Conservation (phyloP, 75 land plant genomes). For the Azolla pinnata region DNA sequence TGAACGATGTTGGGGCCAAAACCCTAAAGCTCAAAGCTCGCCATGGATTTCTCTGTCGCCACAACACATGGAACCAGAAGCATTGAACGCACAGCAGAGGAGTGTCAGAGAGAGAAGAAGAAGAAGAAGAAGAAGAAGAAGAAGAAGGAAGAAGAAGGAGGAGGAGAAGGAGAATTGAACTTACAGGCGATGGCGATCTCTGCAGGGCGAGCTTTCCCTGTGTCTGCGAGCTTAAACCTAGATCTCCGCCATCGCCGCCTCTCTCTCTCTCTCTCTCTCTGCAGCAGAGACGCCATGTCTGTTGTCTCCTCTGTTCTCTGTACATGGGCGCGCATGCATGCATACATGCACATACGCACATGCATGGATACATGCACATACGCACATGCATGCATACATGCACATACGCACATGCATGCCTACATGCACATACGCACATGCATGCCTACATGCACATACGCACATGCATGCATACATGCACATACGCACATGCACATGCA, state of each 20-base stretch:
- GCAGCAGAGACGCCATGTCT: background rate
- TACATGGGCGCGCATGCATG: background rate
- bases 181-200: background rate
- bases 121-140: no score
- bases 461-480: background rate
- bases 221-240: background rate
- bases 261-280: background rate
- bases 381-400: background rate
- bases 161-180: background rate
- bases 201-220: background rate
- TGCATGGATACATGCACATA: background rate
- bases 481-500: background rate
- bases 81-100: no score
- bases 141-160: no score
- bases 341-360: slow-evolving; percentile 1
- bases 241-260: background rate
- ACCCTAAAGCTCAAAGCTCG: no score
- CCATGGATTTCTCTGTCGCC: no score
- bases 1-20: no score
- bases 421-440: background rate
- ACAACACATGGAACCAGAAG: no score
- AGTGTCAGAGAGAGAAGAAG: no score
- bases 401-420: slow-evolving; percentile 2
- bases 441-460: background rate
- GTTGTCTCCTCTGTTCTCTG: background rate